Conservation (phyloP, 176 grass and related monocot genomes). For the Saccharum spontaneum region DNA sequence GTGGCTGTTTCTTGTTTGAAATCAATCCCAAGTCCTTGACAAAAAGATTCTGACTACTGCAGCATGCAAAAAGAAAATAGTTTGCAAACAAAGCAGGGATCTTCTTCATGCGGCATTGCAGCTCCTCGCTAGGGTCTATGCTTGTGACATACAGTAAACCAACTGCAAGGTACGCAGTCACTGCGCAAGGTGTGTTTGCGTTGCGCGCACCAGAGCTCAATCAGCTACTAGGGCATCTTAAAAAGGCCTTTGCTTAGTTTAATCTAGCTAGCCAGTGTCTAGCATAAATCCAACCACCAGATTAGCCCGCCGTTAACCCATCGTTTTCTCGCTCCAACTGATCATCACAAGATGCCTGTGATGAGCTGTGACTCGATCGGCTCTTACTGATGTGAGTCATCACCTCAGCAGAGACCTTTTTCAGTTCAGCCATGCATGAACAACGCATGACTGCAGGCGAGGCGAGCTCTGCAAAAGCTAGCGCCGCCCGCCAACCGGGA, state of each 20-base stretch:
- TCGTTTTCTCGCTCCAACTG: neutral
- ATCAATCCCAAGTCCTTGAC: no score
- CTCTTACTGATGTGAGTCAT: neutral
- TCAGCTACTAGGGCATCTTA: neutral
- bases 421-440: neutral
- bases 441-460: no score
- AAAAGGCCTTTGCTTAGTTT: neutral
- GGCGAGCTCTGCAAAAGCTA: neutral
- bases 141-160: neutral
- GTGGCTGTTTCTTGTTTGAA: no score
- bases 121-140: neutral
- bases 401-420: neutral
- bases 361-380: neutral
- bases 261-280: neutral
- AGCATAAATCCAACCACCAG: neutral
- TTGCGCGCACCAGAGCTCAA: neutral
- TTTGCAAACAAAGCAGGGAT: neutral
- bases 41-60: no score
- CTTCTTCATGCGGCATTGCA: no score
- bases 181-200: neutral
- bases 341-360: conserved; percentile 16
- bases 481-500: no score
- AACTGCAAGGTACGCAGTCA: neutral
- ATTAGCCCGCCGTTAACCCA: conserved; percentile 17
- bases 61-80: no score